Base-by-base conservation (phyloP, 306 rosid genomes). In the Lupinus albus region DNA sequence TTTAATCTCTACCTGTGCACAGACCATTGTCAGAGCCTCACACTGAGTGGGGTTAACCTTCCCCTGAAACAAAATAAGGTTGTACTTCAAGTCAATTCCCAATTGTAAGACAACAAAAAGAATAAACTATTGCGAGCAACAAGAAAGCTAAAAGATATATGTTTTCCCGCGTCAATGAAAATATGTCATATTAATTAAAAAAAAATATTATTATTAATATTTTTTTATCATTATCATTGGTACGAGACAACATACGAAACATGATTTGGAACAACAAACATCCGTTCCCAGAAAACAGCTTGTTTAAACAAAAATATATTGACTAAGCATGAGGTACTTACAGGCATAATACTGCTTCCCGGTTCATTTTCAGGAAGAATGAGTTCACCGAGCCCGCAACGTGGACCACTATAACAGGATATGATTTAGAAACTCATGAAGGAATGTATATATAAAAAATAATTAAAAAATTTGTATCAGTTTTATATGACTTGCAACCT, bases 261-360 rank as follows among this genome's bases (percentile, higher is more conserved):
- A n/a, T n/a, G n/a, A n/a, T n/a, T n/a, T n/a, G n/a, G n/a, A n/a
- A n/a, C n/a, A n/a, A n/a, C n/a, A n/a, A n/a, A n/a, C n/a, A n/a
- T n/a, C n/a, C n/a, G n/a, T n/a, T n/a, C n/a, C n/a, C n/a, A n/a
- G n/a, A n/a, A 71, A 54, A 36, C 67, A 33, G 56, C 20, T 62
- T 3, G 42, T 70, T 70, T 50, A 41, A 55, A 50, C 59, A 72
- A 57, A 38, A 9, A 17, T 6, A 79, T 16, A 20, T 54, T 44
- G 21, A 15, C 38, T 65, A 56, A 68, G 64, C 20, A 78, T 53
- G 70, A 72, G 61, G 68, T 59, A 56, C 79, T 88, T 85, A 94
- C 99, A 11, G 97, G 99, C 99, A 94, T 94, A 36, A 94, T 94
- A 87, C 99, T 94, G 87, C 99, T 94, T 67, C 99, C 99, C 36